Percentiles rank a stretch among this genome's conserved stretches.
These are phyloP conservation scores for Fusarium guadeloupense DNA, from an alignment of 2,329 filamentous ascomycete genomes.

Conservation along the genomic window DNA sequence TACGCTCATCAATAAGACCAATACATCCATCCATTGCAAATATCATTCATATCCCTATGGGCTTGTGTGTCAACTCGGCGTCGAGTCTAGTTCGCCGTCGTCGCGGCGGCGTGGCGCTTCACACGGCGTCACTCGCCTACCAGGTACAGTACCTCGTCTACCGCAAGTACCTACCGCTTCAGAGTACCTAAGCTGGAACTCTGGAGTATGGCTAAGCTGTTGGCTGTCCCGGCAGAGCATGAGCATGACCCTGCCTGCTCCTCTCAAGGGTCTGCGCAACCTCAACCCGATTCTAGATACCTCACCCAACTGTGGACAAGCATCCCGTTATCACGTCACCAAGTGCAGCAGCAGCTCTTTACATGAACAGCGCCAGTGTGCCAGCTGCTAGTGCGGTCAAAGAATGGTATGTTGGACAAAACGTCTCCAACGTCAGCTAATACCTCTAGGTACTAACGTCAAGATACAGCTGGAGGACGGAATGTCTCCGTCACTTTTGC, in stretches of 20 bases:
- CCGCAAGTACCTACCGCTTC: constrained; percentile 24
- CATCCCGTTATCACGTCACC: constrained; percentile 25
- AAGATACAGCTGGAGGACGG: constrained; percentile 8
- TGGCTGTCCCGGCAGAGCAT: not conserved
- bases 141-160: constrained; percentile 19
- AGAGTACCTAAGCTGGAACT: constrained; percentile 15
- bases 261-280: constrained; percentile 26
- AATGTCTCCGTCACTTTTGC: constrained; percentile 19
- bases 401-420: no score
- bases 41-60: no score
- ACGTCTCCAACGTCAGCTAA: constrained; percentile 5
- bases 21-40: not conserved
- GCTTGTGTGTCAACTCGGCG: constrained; percentile 9
- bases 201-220: not conserved
- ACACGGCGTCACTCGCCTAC: constrained; percentile 38
- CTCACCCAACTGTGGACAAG: constrained; percentile 12
- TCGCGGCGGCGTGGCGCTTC: constrained; percentile 43
- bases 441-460: not conserved
- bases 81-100: constrained; percentile 18
- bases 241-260: constrained; percentile 9
- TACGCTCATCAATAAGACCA: not conserved
- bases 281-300: constrained; percentile 12
- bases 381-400: not conserved
- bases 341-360: not conserved
- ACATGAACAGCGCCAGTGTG: not conserved